A percentile compares a stretch with the other conserved stretches of the same genome.
Evolutionary conservation across 495 filamentous ascomycete genomes (phyloP).

Genomic region (Hypoxylon fuscum): DNA sequence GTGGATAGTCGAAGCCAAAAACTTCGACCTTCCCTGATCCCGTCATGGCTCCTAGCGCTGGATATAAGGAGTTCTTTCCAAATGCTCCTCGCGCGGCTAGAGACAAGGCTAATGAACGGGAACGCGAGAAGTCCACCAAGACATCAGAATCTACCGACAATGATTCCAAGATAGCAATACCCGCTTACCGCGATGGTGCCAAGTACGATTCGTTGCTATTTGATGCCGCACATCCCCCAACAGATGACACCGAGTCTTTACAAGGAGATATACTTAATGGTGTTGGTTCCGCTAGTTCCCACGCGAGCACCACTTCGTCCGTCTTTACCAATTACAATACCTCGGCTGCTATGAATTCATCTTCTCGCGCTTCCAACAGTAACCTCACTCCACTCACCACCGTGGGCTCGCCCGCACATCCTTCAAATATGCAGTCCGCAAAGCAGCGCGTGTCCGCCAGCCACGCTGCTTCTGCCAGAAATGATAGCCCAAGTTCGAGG

Average conservation of each 20-base stretch:
- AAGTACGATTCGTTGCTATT: conserved; percentile 50
- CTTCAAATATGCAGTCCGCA: conserved; percentile 54
- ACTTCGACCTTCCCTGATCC: conserved; percentile 53
- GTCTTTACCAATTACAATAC: conserved; percentile 67
- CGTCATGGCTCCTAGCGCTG: conserved; percentile 80
- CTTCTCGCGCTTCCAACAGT: conserved; percentile 58
- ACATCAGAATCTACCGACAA: conserved; percentile 60
- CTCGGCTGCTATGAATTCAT: conserved; percentile 57
- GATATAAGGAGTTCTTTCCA: conserved; percentile 91
- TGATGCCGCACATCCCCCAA: conserved; percentile 48
- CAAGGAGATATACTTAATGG: conserved; percentile 70
- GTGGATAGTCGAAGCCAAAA: conserved; percentile 57
- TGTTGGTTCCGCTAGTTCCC: conserved; percentile 72
- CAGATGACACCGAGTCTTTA: conserved; percentile 66
- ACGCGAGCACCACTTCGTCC: conserved; percentile 70
- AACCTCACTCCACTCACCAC: conserved; percentile 81
- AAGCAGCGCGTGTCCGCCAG: conserved; percentile 52
- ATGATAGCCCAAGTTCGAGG: conserved; percentile 39
- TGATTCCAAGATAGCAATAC: conserved; percentile 51
- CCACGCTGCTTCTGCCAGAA: conserved; percentile 38
- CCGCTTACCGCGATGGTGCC: conserved; percentile 43
- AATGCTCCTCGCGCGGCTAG: conserved; percentile 73
- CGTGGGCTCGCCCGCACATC: conserved; percentile 76
- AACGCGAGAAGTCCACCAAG: conserved; percentile 49
- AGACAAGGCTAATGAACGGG: conserved; percentile 65